Evolutionary conservation across 2,329 filamentous ascomycete genomes (phyloP).

Genomic region (Alternaria sp.): DNA sequence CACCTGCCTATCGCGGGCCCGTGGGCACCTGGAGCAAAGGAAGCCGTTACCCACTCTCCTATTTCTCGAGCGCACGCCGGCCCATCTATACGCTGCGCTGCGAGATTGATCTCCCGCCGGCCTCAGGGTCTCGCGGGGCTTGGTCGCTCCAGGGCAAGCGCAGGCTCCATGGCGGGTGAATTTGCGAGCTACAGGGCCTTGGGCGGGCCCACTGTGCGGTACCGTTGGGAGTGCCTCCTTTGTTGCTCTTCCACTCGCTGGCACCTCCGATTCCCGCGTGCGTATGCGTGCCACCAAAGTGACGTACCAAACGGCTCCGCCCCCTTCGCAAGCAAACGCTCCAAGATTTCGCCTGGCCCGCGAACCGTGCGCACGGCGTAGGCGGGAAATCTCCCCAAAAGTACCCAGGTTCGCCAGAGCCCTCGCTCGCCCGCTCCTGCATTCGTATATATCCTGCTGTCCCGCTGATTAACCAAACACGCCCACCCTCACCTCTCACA

Average conservation of each 20-base stretch:
- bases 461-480: constrained; percentile 2
- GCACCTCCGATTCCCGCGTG: constrained; percentile 5
- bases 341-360: constrained; percentile 7
- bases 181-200: not conserved
- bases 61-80: not conserved
- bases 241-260: constrained; percentile 1
- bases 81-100: not conserved
- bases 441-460: constrained; percentile 13
- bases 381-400: constrained; percentile 10
- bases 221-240: constrained; percentile 3
- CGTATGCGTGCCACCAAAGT: constrained; percentile 4
- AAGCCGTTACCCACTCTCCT: not conserved
- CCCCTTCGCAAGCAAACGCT: constrained; percentile 16
- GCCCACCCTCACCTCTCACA: constrained; percentile 5
- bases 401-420: constrained; percentile 3
- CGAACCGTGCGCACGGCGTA: constrained; percentile 18
- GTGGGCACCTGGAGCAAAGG: not conserved
- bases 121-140: not conserved
- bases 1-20: constrained; percentile 9
- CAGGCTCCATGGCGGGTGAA: not conserved
- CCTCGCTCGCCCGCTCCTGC: constrained; percentile 5
- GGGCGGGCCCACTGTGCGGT: not conserved
- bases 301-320: constrained; percentile 17
- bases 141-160: not conserved
- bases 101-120: constrained; percentile 1